Evolutionary conservation across 2,329 filamentous ascomycete species (phyloP).

Genomic region (Blastomyces percursus): DNA sequence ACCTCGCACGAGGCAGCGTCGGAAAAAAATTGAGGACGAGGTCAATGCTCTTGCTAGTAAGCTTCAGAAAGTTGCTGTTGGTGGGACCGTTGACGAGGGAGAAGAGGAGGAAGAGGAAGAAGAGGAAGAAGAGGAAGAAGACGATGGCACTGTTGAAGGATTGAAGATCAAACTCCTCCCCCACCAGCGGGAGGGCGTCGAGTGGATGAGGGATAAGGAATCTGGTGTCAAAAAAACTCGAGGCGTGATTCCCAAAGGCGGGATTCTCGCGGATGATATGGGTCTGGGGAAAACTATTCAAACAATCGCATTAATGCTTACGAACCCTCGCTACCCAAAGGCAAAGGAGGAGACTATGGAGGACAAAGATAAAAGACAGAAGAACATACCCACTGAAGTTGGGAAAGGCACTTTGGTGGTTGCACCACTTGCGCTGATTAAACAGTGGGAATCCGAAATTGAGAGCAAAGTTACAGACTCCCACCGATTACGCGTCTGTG

Average conservation of each 20-base stretch:
- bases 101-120: slow-evolving; percentile 26
- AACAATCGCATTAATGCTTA: slow-evolving; percentile 77
- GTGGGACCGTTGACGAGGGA: background rate
- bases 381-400: slow-evolving; percentile 57
- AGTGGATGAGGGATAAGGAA: slow-evolving; percentile 93
- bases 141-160: slow-evolving; percentile 61
- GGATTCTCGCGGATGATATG: slow-evolving; percentile 92
- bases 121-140: slow-evolving; percentile 42
- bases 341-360: slow-evolving; percentile 38
- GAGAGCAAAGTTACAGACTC: slow-evolving; percentile 62
- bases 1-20: slow-evolving; percentile 28
- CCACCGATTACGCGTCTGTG: slow-evolving; percentile 65
- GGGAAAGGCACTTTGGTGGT: slow-evolving; percentile 81
- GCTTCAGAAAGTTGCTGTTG: slow-evolving; percentile 16
- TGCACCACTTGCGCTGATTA: slow-evolving; percentile 83
- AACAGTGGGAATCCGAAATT: slow-evolving; percentile 94
- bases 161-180: slow-evolving; percentile 80
- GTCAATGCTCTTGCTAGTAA: slow-evolving; percentile 36
- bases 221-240: slow-evolving; percentile 74
- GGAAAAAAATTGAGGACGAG: slow-evolving; percentile 30
- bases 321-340: slow-evolving; percentile 59
- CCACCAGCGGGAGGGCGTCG: slow-evolving; percentile 86
- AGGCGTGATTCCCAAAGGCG: slow-evolving; percentile 69
- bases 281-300: slow-evolving; percentile 94
- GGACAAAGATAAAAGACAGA: slow-evolving; percentile 40